Evolutionary conservation across 2,329 filamentous ascomycete genomes (phyloP).

Genomic region (Akanthomyces uredinophilus): DNA sequence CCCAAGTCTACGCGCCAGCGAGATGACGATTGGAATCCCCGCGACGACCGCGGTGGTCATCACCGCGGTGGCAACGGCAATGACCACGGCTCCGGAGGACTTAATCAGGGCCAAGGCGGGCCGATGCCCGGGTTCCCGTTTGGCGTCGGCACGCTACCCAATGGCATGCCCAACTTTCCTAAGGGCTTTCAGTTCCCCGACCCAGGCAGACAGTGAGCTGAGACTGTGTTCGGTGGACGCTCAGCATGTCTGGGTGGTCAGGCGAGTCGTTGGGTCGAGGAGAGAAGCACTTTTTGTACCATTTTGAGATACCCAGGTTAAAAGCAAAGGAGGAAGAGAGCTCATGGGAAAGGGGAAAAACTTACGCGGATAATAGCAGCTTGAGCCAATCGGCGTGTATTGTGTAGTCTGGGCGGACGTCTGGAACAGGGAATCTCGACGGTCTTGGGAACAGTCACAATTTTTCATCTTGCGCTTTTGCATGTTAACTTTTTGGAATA

Average conservation of each 20-base stretch:
- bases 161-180: conserved; percentile 40
- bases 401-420: neutral
- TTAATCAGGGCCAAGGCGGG: conserved; percentile 18
- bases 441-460: neutral
- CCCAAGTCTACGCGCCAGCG: conserved; percentile 55
- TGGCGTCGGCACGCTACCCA: conserved; percentile 27
- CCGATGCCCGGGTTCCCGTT: conserved; percentile 31
- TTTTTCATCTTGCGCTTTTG: neutral
- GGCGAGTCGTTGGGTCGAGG: too few relatives aligned
- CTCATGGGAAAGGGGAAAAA: neutral
- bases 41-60: conserved; percentile 11
- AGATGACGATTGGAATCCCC: conserved; percentile 27
- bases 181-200: conserved; percentile 36
- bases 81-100: conserved; percentile 18
- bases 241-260: too few relatives aligned
- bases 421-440: neutral
- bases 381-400: conserved; percentile 1
- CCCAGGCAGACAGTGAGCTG: conserved; percentile 21
- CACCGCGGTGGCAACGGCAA: conserved; percentile 25
- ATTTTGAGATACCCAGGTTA: conserved; percentile 4
- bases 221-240: neutral
- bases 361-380: neutral
- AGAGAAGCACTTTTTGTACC: neutral
- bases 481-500: neutral
- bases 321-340: neutral